phyloP scores from a whole-genome alignment of 1,139 yeast genomes.

The Yamadazyma trypodendri region DNA sequence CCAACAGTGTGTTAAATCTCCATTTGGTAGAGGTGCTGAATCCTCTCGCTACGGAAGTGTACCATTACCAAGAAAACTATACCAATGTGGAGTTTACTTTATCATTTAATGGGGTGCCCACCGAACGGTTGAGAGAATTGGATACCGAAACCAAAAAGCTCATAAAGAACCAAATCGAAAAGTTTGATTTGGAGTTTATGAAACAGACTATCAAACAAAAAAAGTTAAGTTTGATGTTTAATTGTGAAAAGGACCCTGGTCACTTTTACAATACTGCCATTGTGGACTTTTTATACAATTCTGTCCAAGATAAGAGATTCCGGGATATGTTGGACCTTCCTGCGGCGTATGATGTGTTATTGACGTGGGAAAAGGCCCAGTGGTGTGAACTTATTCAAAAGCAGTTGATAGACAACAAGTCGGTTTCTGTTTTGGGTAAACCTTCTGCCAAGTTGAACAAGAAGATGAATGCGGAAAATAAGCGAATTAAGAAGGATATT shows the following conservation, averaged over 20 bases:
- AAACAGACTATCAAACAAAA: slow-evolving; percentile 66
- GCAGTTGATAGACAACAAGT: slow-evolving; percentile 62
- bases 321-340: slow-evolving; percentile 53
- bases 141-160: slow-evolving; percentile 52
- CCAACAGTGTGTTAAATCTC: slow-evolving; percentile 66
- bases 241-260: slow-evolving; percentile 65
- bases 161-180: slow-evolving; percentile 48
- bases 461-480: slow-evolving; percentile 49
- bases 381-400: slow-evolving; percentile 62
- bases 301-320: slow-evolving; percentile 57
- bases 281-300: slow-evolving; percentile 78
- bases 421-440: slow-evolving; percentile 69
- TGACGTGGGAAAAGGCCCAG: slow-evolving; percentile 59
- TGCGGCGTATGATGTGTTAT: slow-evolving; percentile 58
- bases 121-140: slow-evolving; percentile 54
- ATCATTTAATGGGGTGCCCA: slow-evolving; percentile 73
- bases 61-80: slow-evolving; percentile 70
- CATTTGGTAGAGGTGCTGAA: slow-evolving; percentile 76
- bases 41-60: slow-evolving; percentile 76
- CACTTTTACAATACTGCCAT: slow-evolving; percentile 68
- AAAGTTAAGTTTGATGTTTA: slow-evolving; percentile 59
- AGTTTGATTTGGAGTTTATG: slow-evolving; percentile 65
- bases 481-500: slow-evolving; percentile 49
- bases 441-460: slow-evolving; percentile 72
- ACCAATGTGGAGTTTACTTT: slow-evolving; percentile 58